Conservation (phyloP, 75 land plant genomes). For the Picea glauca region DNA sequence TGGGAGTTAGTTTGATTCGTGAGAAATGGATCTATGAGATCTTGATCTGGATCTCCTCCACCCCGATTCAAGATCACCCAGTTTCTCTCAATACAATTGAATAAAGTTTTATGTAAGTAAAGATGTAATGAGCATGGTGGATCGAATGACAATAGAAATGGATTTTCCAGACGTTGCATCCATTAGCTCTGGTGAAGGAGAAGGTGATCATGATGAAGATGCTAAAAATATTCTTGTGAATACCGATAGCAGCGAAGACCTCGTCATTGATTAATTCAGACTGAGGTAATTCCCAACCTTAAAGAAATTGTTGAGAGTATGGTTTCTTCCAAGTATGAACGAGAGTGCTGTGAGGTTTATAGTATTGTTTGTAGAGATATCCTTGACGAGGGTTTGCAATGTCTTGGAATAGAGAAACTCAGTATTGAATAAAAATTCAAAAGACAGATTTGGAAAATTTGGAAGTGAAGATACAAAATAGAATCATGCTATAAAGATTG, state of each 20-base stretch:
- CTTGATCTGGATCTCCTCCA: too few species aligned
- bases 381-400: slow-evolving; percentile 42
- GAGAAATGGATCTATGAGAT: too few species aligned
- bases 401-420: slow-evolving; percentile 49
- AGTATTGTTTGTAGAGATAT: slow-evolving; percentile 26
- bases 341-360: slow-evolving; percentile 52
- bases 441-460: slow-evolving; percentile 42
- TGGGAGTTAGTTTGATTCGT: too few species aligned
- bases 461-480: slow-evolving; percentile 53
- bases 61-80: too few species aligned
- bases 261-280: slow-evolving; percentile 28
- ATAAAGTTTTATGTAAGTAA: too few species aligned
- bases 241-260: not conserved
- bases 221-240: too few species aligned
- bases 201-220: too few species aligned
- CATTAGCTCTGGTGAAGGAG: too few species aligned
- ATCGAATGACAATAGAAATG: too few species aligned
- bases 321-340: slow-evolving; percentile 26
- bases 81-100: too few species aligned
- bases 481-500: slow-evolving; percentile 62
- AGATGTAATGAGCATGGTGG: too few species aligned
- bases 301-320: slow-evolving; percentile 48
- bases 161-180: too few species aligned
- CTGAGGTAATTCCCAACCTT: slow-evolving; percentile 35
- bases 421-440: slow-evolving; percentile 59